Conservation (phyloP, 495 filamentous ascomycete genomes). For the Xylaria nigripes region DNA sequence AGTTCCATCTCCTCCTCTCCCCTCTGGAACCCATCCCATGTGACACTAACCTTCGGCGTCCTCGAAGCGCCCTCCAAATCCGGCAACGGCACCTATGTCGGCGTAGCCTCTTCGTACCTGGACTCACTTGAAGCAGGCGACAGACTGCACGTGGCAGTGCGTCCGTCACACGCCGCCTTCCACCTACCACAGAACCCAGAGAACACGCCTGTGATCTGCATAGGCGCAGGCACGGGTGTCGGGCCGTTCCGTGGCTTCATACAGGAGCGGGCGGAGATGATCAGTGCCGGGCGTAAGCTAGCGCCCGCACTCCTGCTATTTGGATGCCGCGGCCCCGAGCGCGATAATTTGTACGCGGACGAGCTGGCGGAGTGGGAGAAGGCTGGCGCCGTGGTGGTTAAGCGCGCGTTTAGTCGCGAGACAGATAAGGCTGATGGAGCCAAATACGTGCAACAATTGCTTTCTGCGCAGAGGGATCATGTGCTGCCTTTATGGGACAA, state of each 20-base stretch:
- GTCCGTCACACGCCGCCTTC: constrained; percentile 52
- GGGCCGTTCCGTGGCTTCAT: constrained; percentile 66
- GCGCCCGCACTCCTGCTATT: constrained; percentile 56
- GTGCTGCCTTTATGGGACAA: constrained; percentile 45
- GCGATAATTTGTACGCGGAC: constrained; percentile 52
- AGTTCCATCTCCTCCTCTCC: constrained; percentile 70
- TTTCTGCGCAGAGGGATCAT: constrained; percentile 46
- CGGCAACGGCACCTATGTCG: constrained; percentile 38
- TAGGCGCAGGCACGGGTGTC: constrained; percentile 48
- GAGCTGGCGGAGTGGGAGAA: constrained; percentile 53
- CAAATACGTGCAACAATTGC: constrained; percentile 55
- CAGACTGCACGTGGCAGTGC: constrained; percentile 53
- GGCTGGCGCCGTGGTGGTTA: constrained; percentile 50
- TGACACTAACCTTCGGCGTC: constrained; percentile 60
- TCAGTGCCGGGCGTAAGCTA: constrained; percentile 44
- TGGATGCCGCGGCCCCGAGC: constrained; percentile 50
- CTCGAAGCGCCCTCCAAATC: constrained; percentile 50
- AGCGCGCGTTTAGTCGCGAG: constrained; percentile 46
- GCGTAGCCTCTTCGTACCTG: constrained; percentile 55
- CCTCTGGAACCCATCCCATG: constrained; percentile 44
- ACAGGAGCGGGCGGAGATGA: constrained; percentile 54
- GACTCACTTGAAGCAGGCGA: constrained; percentile 53
- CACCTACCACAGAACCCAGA: constrained; percentile 53
- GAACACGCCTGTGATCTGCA: constrained; percentile 58
- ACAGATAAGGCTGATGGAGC: constrained; percentile 31